Evolutionary conservation across 2,329 filamentous ascomycete species (phyloP), one percentile per base, ranked within the genome.

Genomic region (Calonectria honghensis): DNA sequence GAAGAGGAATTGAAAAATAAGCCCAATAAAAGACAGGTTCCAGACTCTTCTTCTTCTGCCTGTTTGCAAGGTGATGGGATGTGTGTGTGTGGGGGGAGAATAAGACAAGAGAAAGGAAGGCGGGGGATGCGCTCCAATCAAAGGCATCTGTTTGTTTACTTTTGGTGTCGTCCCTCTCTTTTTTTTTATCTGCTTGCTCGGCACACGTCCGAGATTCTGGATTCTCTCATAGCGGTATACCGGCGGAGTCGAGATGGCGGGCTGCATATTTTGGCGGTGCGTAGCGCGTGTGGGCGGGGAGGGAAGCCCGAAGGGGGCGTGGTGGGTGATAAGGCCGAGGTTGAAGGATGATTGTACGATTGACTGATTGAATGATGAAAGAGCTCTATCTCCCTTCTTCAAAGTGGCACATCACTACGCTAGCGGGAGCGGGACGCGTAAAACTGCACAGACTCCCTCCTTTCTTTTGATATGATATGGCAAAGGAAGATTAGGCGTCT

Each of bases 171-270:
- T 29, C 11, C 18, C 27, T n/a, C 51, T 51, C 41, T 69, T 24
- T 41, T 59, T 59, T 45, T 45, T 6, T n/a, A 24, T 24, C 39
- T 31, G 41, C 41, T 29, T 35, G 50, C 65, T 68, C 65, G 65
- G 65, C n/a, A 68, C 50, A 68, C 32, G 65, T 54, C 65, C 65
- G 65, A 68, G 48, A 48, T 59, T 64, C 41, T 65, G 61, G 61
- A 50, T 48, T 63, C n/a, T 41, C n/a, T 27, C 18, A 13, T 24
- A 41, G 45, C 70, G 51, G 70, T 68, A 54, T 73, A 65, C 68
- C 71, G 50, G 71, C 71, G 65, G 71, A 69, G 70, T 57, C 70
- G 57, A 68, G 48, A 54, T 65, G 51, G 35, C 65, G 35, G 59
- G 65, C 65, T 65, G 65, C 70, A 69, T 52, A 50, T 39, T 29